Conservation (phyloP, 2,329 filamentous ascomycete genomes). For the Colletotrichum somersetense region DNA sequence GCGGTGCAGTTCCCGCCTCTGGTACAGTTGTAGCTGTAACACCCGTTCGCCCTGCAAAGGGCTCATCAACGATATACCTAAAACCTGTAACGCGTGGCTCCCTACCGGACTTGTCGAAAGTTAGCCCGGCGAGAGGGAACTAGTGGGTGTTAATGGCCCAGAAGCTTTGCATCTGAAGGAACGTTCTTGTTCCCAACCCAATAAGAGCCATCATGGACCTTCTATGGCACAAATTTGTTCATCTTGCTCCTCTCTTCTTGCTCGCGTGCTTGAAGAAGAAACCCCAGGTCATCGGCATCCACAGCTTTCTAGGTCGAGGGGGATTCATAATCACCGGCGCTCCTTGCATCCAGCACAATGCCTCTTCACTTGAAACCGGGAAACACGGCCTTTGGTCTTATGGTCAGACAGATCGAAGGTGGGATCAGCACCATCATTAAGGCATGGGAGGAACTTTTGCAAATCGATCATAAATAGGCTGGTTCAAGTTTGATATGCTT, state of each 20-base stretch:
- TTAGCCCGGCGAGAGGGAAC: slow-evolving; percentile 35
- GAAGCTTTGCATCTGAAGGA: slow-evolving; percentile 8
- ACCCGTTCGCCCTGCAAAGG: slow-evolving; percentile 43
- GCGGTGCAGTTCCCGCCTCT: slow-evolving; percentile 41
- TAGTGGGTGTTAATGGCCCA: slow-evolving; percentile 14
- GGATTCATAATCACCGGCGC: not conserved
- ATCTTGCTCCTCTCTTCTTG: slow-evolving; percentile 61
- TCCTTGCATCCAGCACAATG: not conserved
- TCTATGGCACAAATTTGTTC: slow-evolving; percentile 55
- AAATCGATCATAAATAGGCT: too few relatives aligned
- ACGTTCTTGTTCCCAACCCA: slow-evolving; percentile 20
- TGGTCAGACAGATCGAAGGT: not conserved
- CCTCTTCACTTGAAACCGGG: not conserved
- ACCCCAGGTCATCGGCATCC: slow-evolving; percentile 60
- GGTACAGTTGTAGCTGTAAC: slow-evolving; percentile 43
- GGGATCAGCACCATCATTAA: not conserved
- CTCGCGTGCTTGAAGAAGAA: slow-evolving; percentile 66
- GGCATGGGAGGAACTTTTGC: not conserved
- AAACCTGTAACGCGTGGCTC: slow-evolving; percentile 10
- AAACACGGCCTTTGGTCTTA: not conserved
- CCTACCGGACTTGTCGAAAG: slow-evolving; percentile 13
- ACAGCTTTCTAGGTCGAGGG: slow-evolving; percentile 4
- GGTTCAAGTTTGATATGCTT: too few relatives aligned
- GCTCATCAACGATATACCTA: slow-evolving; percentile 43
- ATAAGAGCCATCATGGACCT: slow-evolving; percentile 4